phyloP scores from a whole-genome alignment of 257 asterid species.

The Solanum megistacrolobum region DNA sequence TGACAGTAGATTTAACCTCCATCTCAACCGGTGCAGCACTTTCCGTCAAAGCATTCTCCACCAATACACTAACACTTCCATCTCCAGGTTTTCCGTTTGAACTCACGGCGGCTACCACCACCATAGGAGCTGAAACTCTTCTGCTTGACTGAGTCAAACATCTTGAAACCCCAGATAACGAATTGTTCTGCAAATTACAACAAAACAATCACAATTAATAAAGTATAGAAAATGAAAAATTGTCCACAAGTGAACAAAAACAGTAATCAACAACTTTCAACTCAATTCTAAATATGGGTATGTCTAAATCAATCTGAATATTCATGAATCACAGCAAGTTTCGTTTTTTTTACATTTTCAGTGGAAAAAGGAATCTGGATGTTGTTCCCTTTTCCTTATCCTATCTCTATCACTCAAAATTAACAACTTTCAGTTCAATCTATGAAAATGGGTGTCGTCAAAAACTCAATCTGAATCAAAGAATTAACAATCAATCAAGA shows the following conservation, averaged over 20 bases:
- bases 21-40: slow-evolving; percentile 10
- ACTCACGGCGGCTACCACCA: slow-evolving; percentile 49
- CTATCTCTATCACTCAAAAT: background rate
- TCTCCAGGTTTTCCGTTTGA: slow-evolving; percentile 68
- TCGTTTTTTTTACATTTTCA: background rate
- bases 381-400: background rate
- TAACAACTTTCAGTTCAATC: background rate
- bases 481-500: background rate
- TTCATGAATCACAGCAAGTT: background rate
- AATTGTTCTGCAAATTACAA: slow-evolving; percentile 42
- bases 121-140: slow-evolving; percentile 33
- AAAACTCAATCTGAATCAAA: background rate
- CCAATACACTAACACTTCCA: slow-evolving; percentile 53
- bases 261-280: background rate
- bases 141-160: slow-evolving; percentile 45
- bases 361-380: background rate
- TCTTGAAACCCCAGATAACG: slow-evolving; percentile 52
- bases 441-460: background rate
- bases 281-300: background rate
- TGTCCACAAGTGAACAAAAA: background rate
- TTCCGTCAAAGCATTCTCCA: slow-evolving; percentile 27
- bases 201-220: background rate
- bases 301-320: background rate
- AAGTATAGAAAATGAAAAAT: background rate
- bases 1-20: slow-evolving; percentile 24